Evolutionary conservation across 1,139 yeast genomes (phyloP).

Genomic region (Diutina siamensis): DNA sequence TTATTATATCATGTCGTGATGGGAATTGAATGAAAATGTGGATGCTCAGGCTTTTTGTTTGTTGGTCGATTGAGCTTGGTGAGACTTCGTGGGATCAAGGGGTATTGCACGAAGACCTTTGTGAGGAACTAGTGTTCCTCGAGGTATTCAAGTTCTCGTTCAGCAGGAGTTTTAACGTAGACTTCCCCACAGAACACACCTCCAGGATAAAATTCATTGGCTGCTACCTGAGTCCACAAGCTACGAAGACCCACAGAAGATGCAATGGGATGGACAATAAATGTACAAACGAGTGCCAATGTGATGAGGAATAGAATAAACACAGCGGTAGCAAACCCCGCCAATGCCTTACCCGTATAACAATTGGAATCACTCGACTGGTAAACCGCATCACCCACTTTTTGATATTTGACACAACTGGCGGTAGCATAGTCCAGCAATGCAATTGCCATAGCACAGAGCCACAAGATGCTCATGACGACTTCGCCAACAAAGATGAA

Average conservation of each 20-base stretch:
- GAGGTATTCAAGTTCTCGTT: neutral
- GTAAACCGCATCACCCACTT: neutral
- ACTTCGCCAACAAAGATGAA: neutral
- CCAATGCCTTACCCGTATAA: neutral
- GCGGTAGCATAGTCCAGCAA: neutral
- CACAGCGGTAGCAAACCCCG: neutral
- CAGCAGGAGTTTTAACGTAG: neutral
- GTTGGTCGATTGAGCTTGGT: no score
- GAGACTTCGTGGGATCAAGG: no score
- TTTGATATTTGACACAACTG: neutral
- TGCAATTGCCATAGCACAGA: neutral
- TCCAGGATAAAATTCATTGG: constrained; percentile 1
- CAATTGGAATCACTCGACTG: neutral
- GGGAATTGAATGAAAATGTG: no score
- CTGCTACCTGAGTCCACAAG: neutral
- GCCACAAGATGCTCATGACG: constrained; percentile 1
- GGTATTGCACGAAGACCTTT: no score
- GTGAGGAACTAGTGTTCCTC: no score
- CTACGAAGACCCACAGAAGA: neutral
- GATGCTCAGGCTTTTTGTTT: no score
- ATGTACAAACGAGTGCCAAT: neutral
- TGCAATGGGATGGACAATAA: neutral
- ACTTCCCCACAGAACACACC: constrained; percentile 5
- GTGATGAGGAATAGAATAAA: neutral
- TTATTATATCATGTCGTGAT: no score